A percentile compares a stretch with the other conserved stretches of the same genome.
These are phyloP conservation scores for Termitomyces sp. DNA, from an alignment of 768 basidiomycete species.

Conservation along the genomic window DNA sequence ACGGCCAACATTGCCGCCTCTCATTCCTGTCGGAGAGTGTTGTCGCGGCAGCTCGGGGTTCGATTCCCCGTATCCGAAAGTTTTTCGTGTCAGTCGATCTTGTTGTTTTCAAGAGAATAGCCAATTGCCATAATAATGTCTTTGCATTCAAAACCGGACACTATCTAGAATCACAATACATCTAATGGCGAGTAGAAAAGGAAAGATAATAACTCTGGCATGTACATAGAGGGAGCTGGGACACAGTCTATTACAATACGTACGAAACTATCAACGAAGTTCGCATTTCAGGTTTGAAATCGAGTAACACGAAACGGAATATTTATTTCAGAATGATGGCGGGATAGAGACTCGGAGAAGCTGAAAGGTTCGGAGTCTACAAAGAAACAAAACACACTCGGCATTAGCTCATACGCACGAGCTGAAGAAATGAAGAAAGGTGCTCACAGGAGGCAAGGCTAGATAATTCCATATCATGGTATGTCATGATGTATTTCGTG, in stretches of 20 bases:
- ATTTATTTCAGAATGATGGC: background rate
- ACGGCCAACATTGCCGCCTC: constrained; percentile 64
- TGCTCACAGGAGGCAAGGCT: background rate
- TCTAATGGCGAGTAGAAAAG: background rate
- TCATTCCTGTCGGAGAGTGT: background rate
- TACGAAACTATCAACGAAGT: background rate
- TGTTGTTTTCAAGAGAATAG: too few relatives aligned
- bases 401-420: background rate
- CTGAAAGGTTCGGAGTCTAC: background rate
- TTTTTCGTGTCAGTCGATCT: too few relatives aligned
- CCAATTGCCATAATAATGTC: background rate
- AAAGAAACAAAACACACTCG: background rate
- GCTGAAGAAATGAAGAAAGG: background rate
- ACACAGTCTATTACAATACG: background rate
- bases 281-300: too few relatives aligned
- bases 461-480: background rate
- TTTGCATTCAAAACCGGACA: background rate
- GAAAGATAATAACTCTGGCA: background rate
- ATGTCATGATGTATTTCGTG: background rate
- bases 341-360: background rate
- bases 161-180: background rate
- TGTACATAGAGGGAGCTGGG: background rate
- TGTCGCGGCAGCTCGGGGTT: constrained; percentile 52
- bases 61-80: constrained; percentile 46
- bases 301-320: background rate